These are phyloP conservation scores for Fonsecaea pedrosoi DNA, from an alignment of 2,329 filamentous ascomycete species.

Conservation along the genomic window DNA sequence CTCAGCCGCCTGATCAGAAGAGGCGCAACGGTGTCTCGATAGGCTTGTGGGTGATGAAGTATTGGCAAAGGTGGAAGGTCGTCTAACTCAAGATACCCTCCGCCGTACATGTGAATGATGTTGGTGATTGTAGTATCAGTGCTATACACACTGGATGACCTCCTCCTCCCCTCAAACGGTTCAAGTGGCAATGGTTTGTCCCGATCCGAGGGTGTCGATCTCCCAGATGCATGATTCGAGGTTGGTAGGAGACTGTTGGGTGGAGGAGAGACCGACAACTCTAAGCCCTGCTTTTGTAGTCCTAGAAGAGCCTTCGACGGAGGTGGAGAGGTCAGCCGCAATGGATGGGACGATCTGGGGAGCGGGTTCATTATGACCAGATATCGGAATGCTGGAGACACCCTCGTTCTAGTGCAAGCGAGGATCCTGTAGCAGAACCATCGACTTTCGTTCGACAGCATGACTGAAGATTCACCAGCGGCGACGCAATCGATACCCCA, in stretches of 20 bases:
- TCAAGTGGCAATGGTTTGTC: slow-evolving; percentile 37
- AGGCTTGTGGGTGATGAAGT: slow-evolving; percentile 37
- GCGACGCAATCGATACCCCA: slow-evolving; percentile 1
- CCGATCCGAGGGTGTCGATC: slow-evolving; percentile 33
- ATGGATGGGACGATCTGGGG: slow-evolving; percentile 25
- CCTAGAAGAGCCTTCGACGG: slow-evolving; percentile 37
- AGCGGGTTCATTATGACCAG: slow-evolving; percentile 23
- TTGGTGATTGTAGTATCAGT: slow-evolving; percentile 38
- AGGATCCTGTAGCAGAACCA: background rate
- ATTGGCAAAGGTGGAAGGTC: slow-evolving; percentile 20
- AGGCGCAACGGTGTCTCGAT: slow-evolving; percentile 38
- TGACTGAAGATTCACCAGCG: background rate
- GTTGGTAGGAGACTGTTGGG: slow-evolving; percentile 22
- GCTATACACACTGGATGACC: slow-evolving; percentile 38
- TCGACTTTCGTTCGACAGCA: background rate
- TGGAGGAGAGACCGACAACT: slow-evolving; percentile 27
- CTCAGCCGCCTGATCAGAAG: slow-evolving; percentile 40
- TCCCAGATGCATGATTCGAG: slow-evolving; percentile 22
- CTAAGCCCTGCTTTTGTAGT: slow-evolving; percentile 36
- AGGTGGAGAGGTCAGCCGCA: slow-evolving; percentile 29
- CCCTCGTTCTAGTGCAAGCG: slow-evolving; percentile 7
- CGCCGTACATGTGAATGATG: slow-evolving; percentile 39
- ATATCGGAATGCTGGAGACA: background rate
- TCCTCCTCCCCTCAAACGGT: slow-evolving; percentile 30
- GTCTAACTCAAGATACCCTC: slow-evolving; percentile 29